Conservation (phyloP, 1,284 basidiomycete genomes). For the Hemileia vastatrix region DNA sequence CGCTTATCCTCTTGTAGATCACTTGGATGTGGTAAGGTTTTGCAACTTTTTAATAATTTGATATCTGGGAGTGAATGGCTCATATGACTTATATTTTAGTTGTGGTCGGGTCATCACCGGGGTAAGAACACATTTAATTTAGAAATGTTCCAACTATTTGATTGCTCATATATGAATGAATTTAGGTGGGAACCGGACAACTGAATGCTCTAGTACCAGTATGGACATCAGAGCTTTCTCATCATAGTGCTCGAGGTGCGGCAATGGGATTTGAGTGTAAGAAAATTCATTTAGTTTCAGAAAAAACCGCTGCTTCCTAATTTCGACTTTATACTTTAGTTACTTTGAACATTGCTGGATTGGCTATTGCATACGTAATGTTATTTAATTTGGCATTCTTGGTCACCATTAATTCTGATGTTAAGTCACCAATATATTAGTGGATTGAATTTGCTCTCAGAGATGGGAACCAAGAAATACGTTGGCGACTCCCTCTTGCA, state of each 20-base stretch:
- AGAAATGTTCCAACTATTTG: no score
- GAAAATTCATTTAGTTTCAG: background rate
- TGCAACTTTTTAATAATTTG: background rate
- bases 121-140: no score
- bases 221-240: slow-evolving; percentile 36
- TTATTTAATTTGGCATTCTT: background rate
- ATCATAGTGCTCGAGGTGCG: slow-evolving; percentile 33
- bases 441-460: slow-evolving; percentile 23
- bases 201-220: slow-evolving; percentile 39
- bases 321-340: background rate
- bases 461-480: slow-evolving; percentile 21
- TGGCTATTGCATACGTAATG: slow-evolving; percentile 29
- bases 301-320: background rate
- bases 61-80: background rate
- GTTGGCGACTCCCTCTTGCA: slow-evolving; percentile 24
- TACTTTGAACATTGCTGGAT: slow-evolving; percentile 29
- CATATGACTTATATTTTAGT: background rate
- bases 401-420: background rate
- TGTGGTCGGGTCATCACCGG: slow-evolving; percentile 32
- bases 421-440: slow-evolving; percentile 10
- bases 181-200: slow-evolving; percentile 39
- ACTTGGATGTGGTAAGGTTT: slow-evolving; percentile 27
- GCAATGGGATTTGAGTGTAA: slow-evolving; percentile 33
- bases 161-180: no score
- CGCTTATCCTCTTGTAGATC: slow-evolving; percentile 7